Percentiles rank a stretch among this genome's conserved stretches.
These are phyloP conservation scores for Anisogramma anomala DNA, from an alignment of 2,329 filamentous ascomycete genomes.

Conservation along the genomic window DNA sequence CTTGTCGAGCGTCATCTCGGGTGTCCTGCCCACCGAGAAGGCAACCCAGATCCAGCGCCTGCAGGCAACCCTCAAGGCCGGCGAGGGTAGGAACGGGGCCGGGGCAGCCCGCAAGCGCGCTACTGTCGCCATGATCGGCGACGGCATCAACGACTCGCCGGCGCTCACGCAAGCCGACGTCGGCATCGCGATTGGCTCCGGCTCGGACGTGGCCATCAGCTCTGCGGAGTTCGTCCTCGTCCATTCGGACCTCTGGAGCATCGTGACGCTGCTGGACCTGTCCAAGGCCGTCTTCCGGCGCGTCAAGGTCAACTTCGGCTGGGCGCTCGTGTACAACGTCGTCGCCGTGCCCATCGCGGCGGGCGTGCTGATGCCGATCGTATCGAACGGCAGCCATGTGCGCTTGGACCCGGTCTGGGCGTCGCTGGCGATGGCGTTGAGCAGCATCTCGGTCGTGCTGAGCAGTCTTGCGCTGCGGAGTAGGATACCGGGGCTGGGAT, in stretches of 20 bases:
- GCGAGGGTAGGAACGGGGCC: slow-evolving; percentile 14
- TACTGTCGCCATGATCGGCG: slow-evolving; percentile 71
- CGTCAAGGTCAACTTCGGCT: slow-evolving; percentile 75
- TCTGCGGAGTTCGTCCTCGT: slow-evolving; percentile 75
- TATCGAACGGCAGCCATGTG: slow-evolving; percentile 41
- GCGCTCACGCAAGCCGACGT: slow-evolving; percentile 72
- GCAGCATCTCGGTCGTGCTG: slow-evolving; percentile 76
- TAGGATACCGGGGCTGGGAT: slow-evolving; percentile 32
- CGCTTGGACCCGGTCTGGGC: slow-evolving; percentile 74
- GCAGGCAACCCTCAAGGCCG: slow-evolving; percentile 38
- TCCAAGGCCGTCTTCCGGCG: slow-evolving; percentile 61
- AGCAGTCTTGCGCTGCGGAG: slow-evolving; percentile 65
- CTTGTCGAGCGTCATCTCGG: slow-evolving; percentile 64
- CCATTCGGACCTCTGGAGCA: slow-evolving; percentile 54
- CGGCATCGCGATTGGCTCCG: slow-evolving; percentile 72
- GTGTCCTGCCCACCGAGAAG: slow-evolving; percentile 77
- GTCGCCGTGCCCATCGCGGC: slow-evolving; percentile 70
- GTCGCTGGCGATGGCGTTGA: slow-evolving; percentile 81
- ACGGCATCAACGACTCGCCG: slow-evolving; percentile 82
- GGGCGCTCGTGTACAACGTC: slow-evolving; percentile 75
- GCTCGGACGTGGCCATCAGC: slow-evolving; percentile 73
- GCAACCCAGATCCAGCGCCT: slow-evolving; percentile 57
- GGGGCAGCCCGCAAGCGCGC: slow-evolving; percentile 28
- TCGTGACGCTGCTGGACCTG: slow-evolving; percentile 63
- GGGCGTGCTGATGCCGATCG: slow-evolving; percentile 57